phyloP scores from a whole-genome alignment of 805 yeast species.

The Zygosaccharomyces bailii region DNA sequence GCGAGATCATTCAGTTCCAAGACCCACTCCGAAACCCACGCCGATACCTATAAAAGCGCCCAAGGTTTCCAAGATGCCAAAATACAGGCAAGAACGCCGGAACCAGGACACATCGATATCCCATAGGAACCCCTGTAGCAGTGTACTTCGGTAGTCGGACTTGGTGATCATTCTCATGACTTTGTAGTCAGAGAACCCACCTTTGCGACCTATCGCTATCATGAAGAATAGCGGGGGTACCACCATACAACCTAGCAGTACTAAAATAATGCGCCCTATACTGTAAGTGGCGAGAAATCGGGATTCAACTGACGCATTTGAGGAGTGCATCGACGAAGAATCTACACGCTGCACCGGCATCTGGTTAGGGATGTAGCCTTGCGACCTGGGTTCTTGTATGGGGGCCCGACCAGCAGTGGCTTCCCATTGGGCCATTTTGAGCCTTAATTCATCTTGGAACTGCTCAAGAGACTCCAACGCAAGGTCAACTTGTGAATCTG shows the following conservation, averaged over 20 bases:
- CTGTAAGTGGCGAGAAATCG: constrained; percentile 27
- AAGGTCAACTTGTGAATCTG: constrained; percentile 13
- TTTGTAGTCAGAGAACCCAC: constrained; percentile 25
- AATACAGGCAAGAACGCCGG: constrained; percentile 28
- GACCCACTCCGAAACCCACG: constrained; percentile 47
- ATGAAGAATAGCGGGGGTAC: constrained; percentile 33
- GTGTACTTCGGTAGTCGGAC: constrained; percentile 23
- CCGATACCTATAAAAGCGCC: constrained; percentile 42
- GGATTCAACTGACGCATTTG: constrained; percentile 19
- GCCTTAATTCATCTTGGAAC: constrained; percentile 8
- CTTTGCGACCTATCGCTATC: constrained; percentile 24
- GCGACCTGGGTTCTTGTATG: neutral
- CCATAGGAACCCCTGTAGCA: constrained; percentile 33
- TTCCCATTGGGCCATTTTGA: constrained; percentile 4
- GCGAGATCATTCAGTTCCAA: constrained; percentile 13
- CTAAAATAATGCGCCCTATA: constrained; percentile 17
- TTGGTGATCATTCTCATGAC: constrained; percentile 30
- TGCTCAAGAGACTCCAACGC: constrained; percentile 10
- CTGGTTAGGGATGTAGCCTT: constrained; percentile 1
- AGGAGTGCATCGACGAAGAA: constrained; percentile 24
- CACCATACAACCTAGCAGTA: constrained; percentile 21
- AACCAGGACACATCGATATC: constrained; percentile 32
- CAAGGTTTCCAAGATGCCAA: constrained; percentile 32
- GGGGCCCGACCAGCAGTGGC: constrained; percentile 11
- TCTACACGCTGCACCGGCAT: constrained; percentile 25